Percentiles rank a stretch among this genome's conserved stretches.
Conservation (phyloP, 768 basidiomycete species). For the Naganishia kalamii region DNA sequence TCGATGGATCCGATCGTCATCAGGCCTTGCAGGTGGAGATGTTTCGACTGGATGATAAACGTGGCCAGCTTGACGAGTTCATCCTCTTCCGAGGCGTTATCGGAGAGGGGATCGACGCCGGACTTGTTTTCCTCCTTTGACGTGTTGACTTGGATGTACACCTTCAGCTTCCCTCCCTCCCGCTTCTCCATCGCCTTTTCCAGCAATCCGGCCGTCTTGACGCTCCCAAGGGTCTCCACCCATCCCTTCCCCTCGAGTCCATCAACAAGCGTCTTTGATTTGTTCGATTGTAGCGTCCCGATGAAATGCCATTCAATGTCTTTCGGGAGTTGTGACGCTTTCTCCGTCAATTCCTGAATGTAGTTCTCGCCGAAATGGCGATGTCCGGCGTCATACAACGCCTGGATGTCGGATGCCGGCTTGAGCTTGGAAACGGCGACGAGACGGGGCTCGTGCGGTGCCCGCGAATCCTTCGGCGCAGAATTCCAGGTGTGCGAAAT, state of each 20-base stretch:
- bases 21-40: slow-evolving; percentile 69
- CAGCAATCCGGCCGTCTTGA: slow-evolving; percentile 71
- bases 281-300: slow-evolving; percentile 86
- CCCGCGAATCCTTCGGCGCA: not conserved
- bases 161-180: slow-evolving; percentile 62
- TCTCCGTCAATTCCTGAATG: slow-evolving; percentile 84
- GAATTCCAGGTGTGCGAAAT: slow-evolving; percentile 28
- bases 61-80: slow-evolving; percentile 64
- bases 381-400: slow-evolving; percentile 73
- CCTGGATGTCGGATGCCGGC: slow-evolving; percentile 75
- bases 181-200: slow-evolving; percentile 53
- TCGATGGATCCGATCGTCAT: slow-evolving; percentile 94
- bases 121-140: slow-evolving; percentile 88
- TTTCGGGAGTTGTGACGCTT: slow-evolving; percentile 72
- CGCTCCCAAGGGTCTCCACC: slow-evolving; percentile 75
- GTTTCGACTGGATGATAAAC: slow-evolving; percentile 61
- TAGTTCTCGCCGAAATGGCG: slow-evolving; percentile 97
- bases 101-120: slow-evolving; percentile 61
- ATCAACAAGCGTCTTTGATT: slow-evolving; percentile 58
- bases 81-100: slow-evolving; percentile 35
- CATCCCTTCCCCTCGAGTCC: slow-evolving; percentile 56
- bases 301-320: slow-evolving; percentile 97
- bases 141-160: slow-evolving; percentile 90
- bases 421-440: slow-evolving; percentile 93
- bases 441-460: slow-evolving; percentile 48